These are phyloP conservation scores for Leucocoprinus sp. DNA, from an alignment of 768 basidiomycete genomes.

Conservation along the genomic window DNA sequence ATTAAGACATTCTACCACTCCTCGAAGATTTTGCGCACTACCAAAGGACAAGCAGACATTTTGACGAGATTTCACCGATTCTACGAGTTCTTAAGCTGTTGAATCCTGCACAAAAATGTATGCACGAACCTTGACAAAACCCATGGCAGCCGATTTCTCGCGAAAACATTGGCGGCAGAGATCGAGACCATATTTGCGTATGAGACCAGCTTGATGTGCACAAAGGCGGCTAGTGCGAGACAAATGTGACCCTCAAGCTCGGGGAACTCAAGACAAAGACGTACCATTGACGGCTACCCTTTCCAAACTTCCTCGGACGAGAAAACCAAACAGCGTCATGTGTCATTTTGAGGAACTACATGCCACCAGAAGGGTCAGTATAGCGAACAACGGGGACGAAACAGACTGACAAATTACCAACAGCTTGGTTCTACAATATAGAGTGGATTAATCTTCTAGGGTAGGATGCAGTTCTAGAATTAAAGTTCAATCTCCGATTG, in stretches of 20 bases:
- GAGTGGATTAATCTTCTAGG: conserved; percentile 21
- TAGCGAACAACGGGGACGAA: neutral
- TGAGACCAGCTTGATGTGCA: conserved; percentile 95
- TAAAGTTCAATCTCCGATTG: conserved; percentile 21
- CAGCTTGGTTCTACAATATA: conserved; percentile 11
- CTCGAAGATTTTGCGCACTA: too few species aligned
- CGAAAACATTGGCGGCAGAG: conserved; percentile 99
- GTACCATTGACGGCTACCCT: conserved; percentile 92
- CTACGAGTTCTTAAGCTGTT: conserved; percentile 8
- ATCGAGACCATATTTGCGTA: conserved; percentile 95
- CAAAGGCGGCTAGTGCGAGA: conserved; percentile 75
- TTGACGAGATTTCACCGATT: conserved; percentile 20
- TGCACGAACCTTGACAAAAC: conserved; percentile 76
- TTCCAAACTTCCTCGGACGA: conserved; percentile 90
- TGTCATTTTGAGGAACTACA: conserved; percentile 59
- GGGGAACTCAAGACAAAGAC: conserved; percentile 18
- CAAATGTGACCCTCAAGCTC: conserved; percentile 5
- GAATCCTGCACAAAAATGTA: too few species aligned
- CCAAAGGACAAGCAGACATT: neutral
- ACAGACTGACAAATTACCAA: conserved; percentile 23
- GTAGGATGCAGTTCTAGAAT: conserved; percentile 28
- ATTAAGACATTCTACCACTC: neutral
- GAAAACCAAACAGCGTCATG: conserved; percentile 99
- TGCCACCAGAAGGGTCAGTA: neutral
- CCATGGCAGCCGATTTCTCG: conserved; percentile 88